Percentiles rank a stretch among this genome's conserved stretches.
phyloP scores from a whole-genome alignment of 2,329 filamentous ascomycete genomes.

The Xylariaceae sp. region DNA sequence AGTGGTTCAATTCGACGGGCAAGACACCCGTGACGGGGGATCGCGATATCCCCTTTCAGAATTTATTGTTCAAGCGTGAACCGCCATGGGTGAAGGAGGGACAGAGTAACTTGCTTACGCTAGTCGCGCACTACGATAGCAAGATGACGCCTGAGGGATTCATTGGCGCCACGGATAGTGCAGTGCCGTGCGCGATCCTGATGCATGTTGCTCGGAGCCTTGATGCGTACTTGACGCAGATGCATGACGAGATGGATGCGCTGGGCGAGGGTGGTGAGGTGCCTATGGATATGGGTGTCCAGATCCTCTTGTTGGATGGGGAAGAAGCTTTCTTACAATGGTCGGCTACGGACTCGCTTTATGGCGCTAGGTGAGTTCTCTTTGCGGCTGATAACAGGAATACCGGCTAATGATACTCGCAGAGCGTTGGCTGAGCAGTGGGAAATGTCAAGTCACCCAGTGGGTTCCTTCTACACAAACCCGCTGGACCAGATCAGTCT shows the following conservation, averaged over 20 bases:
- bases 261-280: constrained; percentile 50
- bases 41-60: constrained; percentile 68
- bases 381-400: neutral
- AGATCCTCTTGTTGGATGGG: constrained; percentile 77
- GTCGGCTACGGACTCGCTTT: constrained; percentile 72
- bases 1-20: constrained; percentile 72
- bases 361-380: constrained; percentile 62
- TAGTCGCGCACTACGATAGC: constrained; percentile 84
- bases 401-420: constrained; percentile 6
- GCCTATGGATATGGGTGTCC: constrained; percentile 70
- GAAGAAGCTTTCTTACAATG: constrained; percentile 76
- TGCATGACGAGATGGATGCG: constrained; percentile 68
- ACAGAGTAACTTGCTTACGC: constrained; percentile 68
- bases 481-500: constrained; percentile 70
- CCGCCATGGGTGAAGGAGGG: constrained; percentile 72
- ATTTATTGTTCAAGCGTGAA: constrained; percentile 73
- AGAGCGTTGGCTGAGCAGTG: constrained; percentile 69
- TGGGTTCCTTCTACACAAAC: constrained; percentile 66
- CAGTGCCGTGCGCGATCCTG: constrained; percentile 80
- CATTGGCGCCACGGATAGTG: constrained; percentile 81
- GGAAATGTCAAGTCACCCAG: constrained; percentile 64
- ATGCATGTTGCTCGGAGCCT: constrained; percentile 72
- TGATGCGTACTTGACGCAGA: constrained; percentile 68
- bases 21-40: constrained; percentile 64
- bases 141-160: constrained; percentile 71